Evolutionary conservation across 768 basidiomycete species (phyloP), one percentile per base, ranked within the genome.

Genomic region (Mycena kentingensis): DNA sequence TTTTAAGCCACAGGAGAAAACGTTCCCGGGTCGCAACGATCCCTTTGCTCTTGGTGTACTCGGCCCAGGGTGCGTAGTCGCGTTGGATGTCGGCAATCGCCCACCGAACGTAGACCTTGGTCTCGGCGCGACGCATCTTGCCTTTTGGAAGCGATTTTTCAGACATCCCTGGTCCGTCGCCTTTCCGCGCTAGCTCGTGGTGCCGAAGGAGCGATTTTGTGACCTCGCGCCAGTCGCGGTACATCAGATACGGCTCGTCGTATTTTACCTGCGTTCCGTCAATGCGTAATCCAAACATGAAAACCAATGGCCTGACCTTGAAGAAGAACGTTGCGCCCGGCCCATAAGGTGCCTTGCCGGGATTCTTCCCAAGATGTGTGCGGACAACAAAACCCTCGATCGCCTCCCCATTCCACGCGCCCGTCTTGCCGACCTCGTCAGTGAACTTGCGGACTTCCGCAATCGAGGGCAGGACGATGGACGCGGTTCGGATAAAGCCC

Each of bases 231-330:
- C 94, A 98, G 66, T 95, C 91, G 49, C 97, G 87, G 71, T 97
- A 98, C 85, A 96, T 95, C 80, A 98, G 85, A 67, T 99, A 99
- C 2, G 96, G 96, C 65, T 98, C 93, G 69, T 98, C 94, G 69
- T 98, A 98, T 67, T 99, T n/a, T n/a, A n/a, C n/a, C n/a, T n/a
- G n/a, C n/a, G n/a, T n/a, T n/a, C n/a, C n/a, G n/a, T n/a, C n/a
- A n/a, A n/a, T n/a, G n/a, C n/a, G n/a, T n/a, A n/a, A n/a, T n/a
- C n/a, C n/a, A n/a, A n/a, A n/a, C n/a, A n/a, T n/a, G n/a, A n/a
- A n/a, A n/a, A n/a, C n/a, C n/a, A n/a, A n/a, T n/a, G n/a, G n/a
- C n/a, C n/a, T 99, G 73, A 98, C 80, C 67, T 99, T 99, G 85
- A 97, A 98, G 80, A 99, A 98, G 77, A 98, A 96, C 0, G 92